Base-by-base conservation (phyloP, 345 rosid species). In the Mercurialis annua region DNA sequence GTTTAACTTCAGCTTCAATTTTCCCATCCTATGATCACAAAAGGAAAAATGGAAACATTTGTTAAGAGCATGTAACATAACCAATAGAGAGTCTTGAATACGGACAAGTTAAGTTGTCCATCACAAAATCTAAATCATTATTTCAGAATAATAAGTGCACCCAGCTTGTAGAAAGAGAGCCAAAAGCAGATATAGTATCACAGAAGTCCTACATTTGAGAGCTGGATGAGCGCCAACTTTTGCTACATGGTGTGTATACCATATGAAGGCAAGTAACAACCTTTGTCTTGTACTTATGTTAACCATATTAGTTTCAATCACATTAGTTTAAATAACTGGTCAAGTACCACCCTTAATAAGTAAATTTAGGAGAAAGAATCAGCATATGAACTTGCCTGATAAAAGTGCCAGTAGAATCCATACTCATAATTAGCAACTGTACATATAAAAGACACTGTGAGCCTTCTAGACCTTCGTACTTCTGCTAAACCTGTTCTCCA, bases 401-500 rank as follows among this genome's bases (percentile, higher is more conserved):
- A 92, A 66, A 92, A 92, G 77, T 92, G 94, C 96, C 96, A 89
- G 78, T 78, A 92, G 80, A 92, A 89, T 46, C 94, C 96, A 67
- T 92, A 92, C 71, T 92, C 94, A 65, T 92, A 92, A 77, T 92
- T 92, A 51, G 98, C 98, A 65, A 92, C 90, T 4, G 96, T 92
- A 44, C 94, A 89, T 38, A 89, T 71, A 69, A 87, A 92, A 38
- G 96, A 92, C 62, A 87, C 96, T 8, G 92, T 82, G 49, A 92
- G 81, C 73, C 90, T 77, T 82, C 96, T 85, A 47, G 96, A 92
- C 82, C 96, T 82, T 69, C 96, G 85, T 64, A 86, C 96, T 90
- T 92, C 96, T 10, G 94, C 98, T 71, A 92, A 80, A 43, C 96
- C 98, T 49, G 96, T 89, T 83, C 98, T 87, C 96, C 96, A 92